Base-by-base conservation (phyloP, 331 rosid species). In the Phaseolus coccineus region DNA sequence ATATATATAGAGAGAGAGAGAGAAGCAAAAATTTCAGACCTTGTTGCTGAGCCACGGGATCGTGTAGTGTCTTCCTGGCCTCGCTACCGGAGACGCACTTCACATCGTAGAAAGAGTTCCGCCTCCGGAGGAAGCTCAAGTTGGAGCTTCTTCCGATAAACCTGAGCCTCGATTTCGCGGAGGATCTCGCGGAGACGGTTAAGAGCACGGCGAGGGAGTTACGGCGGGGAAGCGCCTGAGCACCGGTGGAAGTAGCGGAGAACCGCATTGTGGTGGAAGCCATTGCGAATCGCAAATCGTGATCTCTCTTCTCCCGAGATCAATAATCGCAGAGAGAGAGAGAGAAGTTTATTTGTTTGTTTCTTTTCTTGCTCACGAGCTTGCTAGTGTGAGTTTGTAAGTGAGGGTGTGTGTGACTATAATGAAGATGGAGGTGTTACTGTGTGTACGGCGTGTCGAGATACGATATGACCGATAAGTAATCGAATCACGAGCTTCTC, bases 211-310 rank as follows among this genome's bases (percentile, higher is more conserved):
- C 73, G 59, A 81, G 39, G 13, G 95, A 84, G 50, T 81, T 80
- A 74, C 85, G 68, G 19, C 78, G 85, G 42, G 85, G 70, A 70
- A 79, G 63, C 1, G 93, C 58, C 44, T 72, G 82, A 4, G 82
- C 42, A 56, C 80, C 28, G 28, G 79, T 42, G 27, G 84, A 76
- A 40, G 72, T 83, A 9, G 85, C 72, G 7, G 94, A 82, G 53
- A 91, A 86, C 15, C 85, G 98, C 81, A 83, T 73, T 71, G 96
- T 40, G 2, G 94, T 82, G 10, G 93, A 86, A 13, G 93, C 94
- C 98, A 93, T 28, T 56, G 11, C 13, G 30, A 22, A 40, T 40
- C 48, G 73, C 46, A 48, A 65, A 65, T 65, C 47, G 76, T 50
- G 62, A 27, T 72, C 46, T 63, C 69, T 63, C 42, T 58, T 9